Evolutionary conservation across 164 flowering plant species (phyloP), one percentile per base, ranked within the genome.

Genomic region (Protea cynaroides): DNA sequence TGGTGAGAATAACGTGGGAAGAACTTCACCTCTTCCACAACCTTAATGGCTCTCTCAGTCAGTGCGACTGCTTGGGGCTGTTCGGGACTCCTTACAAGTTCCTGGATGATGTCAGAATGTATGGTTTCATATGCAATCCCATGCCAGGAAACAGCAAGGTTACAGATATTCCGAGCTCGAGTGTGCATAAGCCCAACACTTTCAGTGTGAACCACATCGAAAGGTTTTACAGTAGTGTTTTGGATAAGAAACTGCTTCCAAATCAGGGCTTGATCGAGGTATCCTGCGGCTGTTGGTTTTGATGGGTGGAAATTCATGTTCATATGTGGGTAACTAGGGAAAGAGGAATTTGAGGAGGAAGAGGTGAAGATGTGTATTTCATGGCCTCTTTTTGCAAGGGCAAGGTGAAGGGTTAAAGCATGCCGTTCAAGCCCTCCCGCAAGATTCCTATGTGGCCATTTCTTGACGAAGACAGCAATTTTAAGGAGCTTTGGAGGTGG

Each of bases 381-480:
- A 29, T 76, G 79, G 38, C 79, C 79, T 63, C 79, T 63, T 52
- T 67, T 67, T 18, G 79, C 74, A 0, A 72, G 75, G 19, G 63
- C 78, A 17, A 76, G 78, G 66, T 88, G 90, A 43, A 90, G 90
- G 18, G 95, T 88, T 50, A 75, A 58, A 60, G 97, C 97, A 54
- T 90, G 97, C 1, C 92, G 71, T 67, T 88, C 97, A 21, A 88
- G 82, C 25, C 95, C 79, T 8, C 79, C 79, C 0, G 92, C 88
- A 11, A 46, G 86, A 50, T 76, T 68, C 57, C 51, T 64, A 0
- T 67, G 76, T 0, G 79, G 87, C 97, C 92, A 90, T 69, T 83
- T 88, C 81, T 81, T 86, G 37, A 76, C 76, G 47, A 90, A 88
- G 22, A 86, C 68, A 0, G 95, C 97, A 17, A 90, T 79, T 55